Conservation (phyloP, 805 yeast species). For the Spathaspora girioi region DNA sequence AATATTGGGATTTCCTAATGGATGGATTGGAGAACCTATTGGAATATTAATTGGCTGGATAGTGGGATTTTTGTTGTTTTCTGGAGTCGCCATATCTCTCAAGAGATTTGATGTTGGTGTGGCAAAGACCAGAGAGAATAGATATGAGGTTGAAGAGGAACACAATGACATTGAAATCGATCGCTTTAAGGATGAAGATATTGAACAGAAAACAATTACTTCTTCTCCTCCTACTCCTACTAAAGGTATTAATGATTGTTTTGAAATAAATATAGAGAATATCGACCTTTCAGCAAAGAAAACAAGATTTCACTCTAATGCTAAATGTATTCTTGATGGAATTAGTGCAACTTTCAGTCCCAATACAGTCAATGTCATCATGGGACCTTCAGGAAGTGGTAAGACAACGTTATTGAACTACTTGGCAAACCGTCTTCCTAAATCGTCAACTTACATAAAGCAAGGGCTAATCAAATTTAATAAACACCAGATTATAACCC, state of each 20-base stretch:
- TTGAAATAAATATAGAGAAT: conserved; percentile 17
- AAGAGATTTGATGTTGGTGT: conserved; percentile 51
- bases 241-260: conserved; percentile 6
- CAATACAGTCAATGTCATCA: conserved; percentile 36
- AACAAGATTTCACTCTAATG: conserved; percentile 3
- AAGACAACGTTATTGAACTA: conserved; percentile 38
- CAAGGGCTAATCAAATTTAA: conserved; percentile 20
- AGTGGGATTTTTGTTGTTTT: conserved; percentile 48
- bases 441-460: conserved; percentile 13
- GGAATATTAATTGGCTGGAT: conserved; percentile 57
- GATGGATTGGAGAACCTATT: conserved; percentile 68
- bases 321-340: conserved; percentile 17
- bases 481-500: conserved; percentile 19
- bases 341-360: conserved; percentile 29
- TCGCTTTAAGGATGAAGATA: not conserved
- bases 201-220: not conserved
- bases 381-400: conserved; percentile 48
- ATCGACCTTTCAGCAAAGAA: conserved; percentile 44
- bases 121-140: conserved; percentile 37
- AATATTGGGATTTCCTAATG: conserved; percentile 55
- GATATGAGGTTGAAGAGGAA: conserved; percentile 16
- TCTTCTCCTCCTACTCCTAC: not conserved
- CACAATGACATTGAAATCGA: too few species aligned
- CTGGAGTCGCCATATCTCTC: conserved; percentile 45
- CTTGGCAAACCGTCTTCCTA: conserved; percentile 48